Base-by-base conservation (phyloP, 257 asterid genomes). In the Phtheirospermum japonicum region DNA sequence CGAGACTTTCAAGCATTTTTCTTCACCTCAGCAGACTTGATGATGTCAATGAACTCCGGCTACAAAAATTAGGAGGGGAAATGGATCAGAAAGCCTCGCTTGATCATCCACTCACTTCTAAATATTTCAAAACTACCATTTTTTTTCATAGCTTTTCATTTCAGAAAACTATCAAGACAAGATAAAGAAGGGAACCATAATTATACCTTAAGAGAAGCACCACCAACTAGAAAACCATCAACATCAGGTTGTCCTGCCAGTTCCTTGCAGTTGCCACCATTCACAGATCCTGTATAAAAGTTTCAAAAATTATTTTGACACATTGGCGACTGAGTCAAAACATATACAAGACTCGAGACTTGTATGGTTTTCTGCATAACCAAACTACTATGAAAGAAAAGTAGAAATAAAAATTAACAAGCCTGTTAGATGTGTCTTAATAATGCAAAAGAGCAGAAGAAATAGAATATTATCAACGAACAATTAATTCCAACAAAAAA, bases 21-120 rank as follows among this genome's bases (percentile, higher is more conserved):
- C 88, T 86, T 86, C 66, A 81, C 85, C 67, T 80, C 95, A 37
- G 95, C 95, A 14, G 95, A 65, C 76, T 89, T 89, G 88, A 89
- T 82, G 73, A 89, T 89, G 79, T 89, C 95, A 11, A 89, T 82
- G 81, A 89, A 89, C 62, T 89, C 96, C 65, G 93, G 89, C 96
- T 89, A 59, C 62, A 72, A 9, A 40, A 19, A 67, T 5, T 0
- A 14, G n/a, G n/a, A 26, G 17, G 30, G 11, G 36, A 9, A 46
- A 57, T 11, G 13, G 4, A n/a, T 68, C 50, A 63, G 65, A 57
- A 67, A 45, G 18, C 4, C 26, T 46, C 11, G 23, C 4, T 50
- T 4, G 57, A 50, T 19, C 53, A 26, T 30, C 30, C 23, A 26
- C 59, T 18, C 20, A 65, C 18, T 11, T 36, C n/a, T n/a, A 39